Conservation (phyloP, 2,329 filamentous ascomycete species). For the Colletotrichum shisoi region DNA sequence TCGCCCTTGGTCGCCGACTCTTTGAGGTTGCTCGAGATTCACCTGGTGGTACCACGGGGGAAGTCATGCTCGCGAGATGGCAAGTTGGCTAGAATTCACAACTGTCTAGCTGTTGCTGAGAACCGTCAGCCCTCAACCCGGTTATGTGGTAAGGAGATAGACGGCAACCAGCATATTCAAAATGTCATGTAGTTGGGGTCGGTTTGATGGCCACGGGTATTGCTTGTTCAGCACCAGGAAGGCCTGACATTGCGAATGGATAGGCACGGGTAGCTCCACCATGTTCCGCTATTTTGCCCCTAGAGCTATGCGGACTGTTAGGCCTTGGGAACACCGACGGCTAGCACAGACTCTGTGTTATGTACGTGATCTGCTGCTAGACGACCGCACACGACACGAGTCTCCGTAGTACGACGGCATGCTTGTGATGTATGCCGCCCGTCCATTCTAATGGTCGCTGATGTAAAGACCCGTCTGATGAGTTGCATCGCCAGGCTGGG, state of each 20-base stretch:
- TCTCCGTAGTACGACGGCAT: conserved; percentile 20
- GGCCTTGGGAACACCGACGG: not conserved
- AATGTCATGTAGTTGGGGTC: not conserved
- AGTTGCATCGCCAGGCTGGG: conserved; percentile 9
- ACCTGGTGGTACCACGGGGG: not conserved
- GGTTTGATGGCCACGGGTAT: conserved; percentile 4
- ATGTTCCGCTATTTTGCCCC: not conserved
- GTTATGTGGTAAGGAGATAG: conserved; percentile 12
- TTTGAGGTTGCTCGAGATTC: not conserved
- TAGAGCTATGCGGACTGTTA: conserved; percentile 1
- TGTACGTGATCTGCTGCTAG: conserved; percentile 4
- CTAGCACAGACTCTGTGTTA: conserved; percentile 12
- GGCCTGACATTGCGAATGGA: not conserved
- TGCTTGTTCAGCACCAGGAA: conserved; percentile 10
- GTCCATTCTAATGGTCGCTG: conserved; percentile 14
- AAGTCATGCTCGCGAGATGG: not conserved
- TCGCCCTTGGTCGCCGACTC: conserved; percentile 11
- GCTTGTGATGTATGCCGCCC: not conserved
- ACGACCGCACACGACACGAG: conserved; percentile 29
- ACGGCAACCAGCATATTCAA: conserved; percentile 22
- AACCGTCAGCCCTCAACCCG: not conserved
- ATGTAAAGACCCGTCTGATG: conserved; percentile 25
- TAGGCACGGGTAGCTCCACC: not conserved
- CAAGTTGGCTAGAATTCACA: not conserved
- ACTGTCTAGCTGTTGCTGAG: not conserved